phyloP scores from a whole-genome alignment of 164 flowering plant genomes.

The Berberis thunbergii region DNA sequence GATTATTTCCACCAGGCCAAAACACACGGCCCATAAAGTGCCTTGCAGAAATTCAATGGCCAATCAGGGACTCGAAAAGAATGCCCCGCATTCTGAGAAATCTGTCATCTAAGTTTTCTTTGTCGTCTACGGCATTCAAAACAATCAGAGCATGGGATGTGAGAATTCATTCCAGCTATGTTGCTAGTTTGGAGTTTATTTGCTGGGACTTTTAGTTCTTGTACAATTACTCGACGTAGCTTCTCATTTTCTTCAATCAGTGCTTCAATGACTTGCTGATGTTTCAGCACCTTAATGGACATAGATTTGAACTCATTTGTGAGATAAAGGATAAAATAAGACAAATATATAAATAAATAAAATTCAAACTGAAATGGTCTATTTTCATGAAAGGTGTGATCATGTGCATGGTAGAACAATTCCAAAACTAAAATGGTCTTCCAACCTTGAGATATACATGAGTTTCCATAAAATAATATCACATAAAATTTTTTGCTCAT shows the following conservation, averaged over 20 bases:
- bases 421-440: too few relatives aligned
- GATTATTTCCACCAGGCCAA: too few relatives aligned
- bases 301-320: not conserved
- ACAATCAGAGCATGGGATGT: conserved; percentile 48
- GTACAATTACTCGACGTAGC: conserved; percentile 60
- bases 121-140: conserved; percentile 76
- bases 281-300: conserved; percentile 63
- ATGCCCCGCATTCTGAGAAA: not conserved
- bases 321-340: not conserved
- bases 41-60: too few relatives aligned
- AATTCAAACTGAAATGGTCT: too few relatives aligned
- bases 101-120: conserved; percentile 25
- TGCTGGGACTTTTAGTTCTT: conserved; percentile 69
- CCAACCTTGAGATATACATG: too few relatives aligned
- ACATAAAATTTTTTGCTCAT: too few relatives aligned
- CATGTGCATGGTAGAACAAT: too few relatives aligned
- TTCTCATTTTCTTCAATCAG: conserved; percentile 72
- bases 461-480: too few relatives aligned
- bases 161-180: conserved; percentile 19
- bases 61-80: not conserved
- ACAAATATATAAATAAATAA: not conserved
- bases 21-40: too few relatives aligned
- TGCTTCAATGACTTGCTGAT: conserved; percentile 71
- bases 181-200: conserved; percentile 38
- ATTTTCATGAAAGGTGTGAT: too few relatives aligned